Conservation (phyloP, 257 asterid species). For the Solanum tarijense region DNA sequence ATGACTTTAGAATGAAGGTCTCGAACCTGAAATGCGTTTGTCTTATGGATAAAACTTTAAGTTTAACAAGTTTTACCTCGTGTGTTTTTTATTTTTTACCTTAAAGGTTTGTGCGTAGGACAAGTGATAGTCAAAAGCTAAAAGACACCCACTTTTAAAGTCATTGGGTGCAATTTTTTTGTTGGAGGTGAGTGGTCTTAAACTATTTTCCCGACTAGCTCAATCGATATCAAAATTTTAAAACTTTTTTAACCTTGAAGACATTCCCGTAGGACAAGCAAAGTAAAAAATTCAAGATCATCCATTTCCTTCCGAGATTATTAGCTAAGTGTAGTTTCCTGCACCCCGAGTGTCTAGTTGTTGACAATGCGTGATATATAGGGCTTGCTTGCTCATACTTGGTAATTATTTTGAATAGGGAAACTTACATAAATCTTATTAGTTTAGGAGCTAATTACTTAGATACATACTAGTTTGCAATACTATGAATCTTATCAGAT, state of each 20-base stretch:
- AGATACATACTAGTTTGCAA: too few relatives aligned
- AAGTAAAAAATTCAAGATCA: too few relatives aligned
- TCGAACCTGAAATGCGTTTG: neutral
- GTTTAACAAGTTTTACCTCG: too few relatives aligned
- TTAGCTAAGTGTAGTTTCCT: too few relatives aligned
- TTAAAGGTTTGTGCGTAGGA: neutral
- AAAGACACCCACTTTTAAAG: neutral
- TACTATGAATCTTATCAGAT: too few relatives aligned
- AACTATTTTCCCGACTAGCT: neutral
- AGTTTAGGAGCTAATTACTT: too few relatives aligned
- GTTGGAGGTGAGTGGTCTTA: neutral
- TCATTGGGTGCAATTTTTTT: neutral
- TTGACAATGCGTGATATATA: too few relatives aligned
- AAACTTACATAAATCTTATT: too few relatives aligned
- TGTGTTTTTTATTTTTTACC: neutral
- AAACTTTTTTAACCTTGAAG: neutral
- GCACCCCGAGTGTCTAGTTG: too few relatives aligned
- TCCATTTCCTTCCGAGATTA: too few relatives aligned
- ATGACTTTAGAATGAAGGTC: neutral
- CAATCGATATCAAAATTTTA: neutral
- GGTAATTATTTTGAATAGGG: too few relatives aligned
- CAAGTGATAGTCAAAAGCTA: neutral
- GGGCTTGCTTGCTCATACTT: too few relatives aligned
- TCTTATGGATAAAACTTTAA: neutral
- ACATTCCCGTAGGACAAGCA: neutral